Conservation (phyloP, 495 filamentous ascomycete species). For the Rostrohypoxylon terebratum region DNA sequence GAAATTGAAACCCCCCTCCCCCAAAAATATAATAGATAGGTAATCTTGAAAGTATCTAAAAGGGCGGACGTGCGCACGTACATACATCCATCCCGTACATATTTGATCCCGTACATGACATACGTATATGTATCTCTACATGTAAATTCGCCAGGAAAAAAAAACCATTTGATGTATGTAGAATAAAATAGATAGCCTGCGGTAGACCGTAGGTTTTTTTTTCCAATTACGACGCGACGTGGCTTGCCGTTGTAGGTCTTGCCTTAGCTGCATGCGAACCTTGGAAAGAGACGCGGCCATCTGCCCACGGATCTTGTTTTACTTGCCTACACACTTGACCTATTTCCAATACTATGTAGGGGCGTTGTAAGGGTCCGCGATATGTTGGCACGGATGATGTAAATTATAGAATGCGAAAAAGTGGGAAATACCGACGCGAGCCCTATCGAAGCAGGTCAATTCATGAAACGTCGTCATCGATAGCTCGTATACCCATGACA, state of each 20-base stretch:
- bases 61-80: not conserved
- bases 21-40: slow-evolving; percentile 15
- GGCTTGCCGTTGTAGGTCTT: slow-evolving; percentile 27
- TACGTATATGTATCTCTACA: slow-evolving; percentile 6
- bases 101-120: not conserved
- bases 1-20: no score
- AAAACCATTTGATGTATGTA: not conserved
- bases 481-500: slow-evolving; percentile 14
- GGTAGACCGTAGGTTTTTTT: slow-evolving; percentile 25
- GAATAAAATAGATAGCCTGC: slow-evolving; percentile 4
- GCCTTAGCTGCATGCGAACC: slow-evolving; percentile 14
- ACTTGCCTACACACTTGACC: not conserved
- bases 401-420: slow-evolving; percentile 3
- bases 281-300: not conserved
- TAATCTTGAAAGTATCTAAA: slow-evolving; percentile 1
- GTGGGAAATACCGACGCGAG: not conserved
- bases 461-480: slow-evolving; percentile 6
- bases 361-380: not conserved
- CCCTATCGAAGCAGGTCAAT: slow-evolving; percentile 6
- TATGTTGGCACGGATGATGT: slow-evolving; percentile 2
- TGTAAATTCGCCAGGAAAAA: not conserved
- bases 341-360: slow-evolving; percentile 10
- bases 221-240: slow-evolving; percentile 29
- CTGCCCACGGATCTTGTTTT: not conserved
- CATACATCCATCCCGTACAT: not conserved